These are phyloP conservation scores for Yamadazyma sp. DNA, from an alignment of 805 yeast species.

Conservation along the genomic window DNA sequence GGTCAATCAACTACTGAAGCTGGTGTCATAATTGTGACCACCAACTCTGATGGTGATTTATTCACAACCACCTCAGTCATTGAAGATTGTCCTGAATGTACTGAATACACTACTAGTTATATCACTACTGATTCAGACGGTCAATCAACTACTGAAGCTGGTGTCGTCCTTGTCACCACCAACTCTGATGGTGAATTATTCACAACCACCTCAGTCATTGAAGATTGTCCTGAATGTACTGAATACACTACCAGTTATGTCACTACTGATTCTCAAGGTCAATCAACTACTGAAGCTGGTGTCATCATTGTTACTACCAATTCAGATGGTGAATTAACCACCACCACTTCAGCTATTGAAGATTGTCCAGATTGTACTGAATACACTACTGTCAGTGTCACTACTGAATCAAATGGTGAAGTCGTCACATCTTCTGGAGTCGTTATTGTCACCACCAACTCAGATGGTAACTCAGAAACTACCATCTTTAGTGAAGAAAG, in stretches of 20 bases:
- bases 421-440: constrained; percentile 10
- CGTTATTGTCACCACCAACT: constrained; percentile 11
- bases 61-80: constrained; percentile 2
- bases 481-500: background rate
- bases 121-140: constrained; percentile 11
- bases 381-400: constrained; percentile 3
- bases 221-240: constrained; percentile 5
- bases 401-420: constrained; percentile 8
- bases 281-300: constrained; percentile 10
- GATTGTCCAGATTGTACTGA: constrained; percentile 6
- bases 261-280: constrained; percentile 11
- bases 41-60: constrained; percentile 10
- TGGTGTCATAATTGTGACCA: constrained; percentile 14
- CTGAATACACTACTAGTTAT: constrained; percentile 11
- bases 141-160: constrained; percentile 9
- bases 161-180: constrained; percentile 13
- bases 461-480: no score
- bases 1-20: constrained; percentile 11
- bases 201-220: constrained; percentile 9
- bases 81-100: constrained; percentile 13
- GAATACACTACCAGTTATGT: constrained; percentile 15
- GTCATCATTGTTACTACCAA: constrained; percentile 14
- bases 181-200: constrained; percentile 8
- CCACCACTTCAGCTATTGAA: constrained; percentile 10
- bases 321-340: constrained; percentile 10